Evolutionary conservation across 805 yeast genomes (phyloP).

Genomic region (Saccharomycopsis sp.): DNA sequence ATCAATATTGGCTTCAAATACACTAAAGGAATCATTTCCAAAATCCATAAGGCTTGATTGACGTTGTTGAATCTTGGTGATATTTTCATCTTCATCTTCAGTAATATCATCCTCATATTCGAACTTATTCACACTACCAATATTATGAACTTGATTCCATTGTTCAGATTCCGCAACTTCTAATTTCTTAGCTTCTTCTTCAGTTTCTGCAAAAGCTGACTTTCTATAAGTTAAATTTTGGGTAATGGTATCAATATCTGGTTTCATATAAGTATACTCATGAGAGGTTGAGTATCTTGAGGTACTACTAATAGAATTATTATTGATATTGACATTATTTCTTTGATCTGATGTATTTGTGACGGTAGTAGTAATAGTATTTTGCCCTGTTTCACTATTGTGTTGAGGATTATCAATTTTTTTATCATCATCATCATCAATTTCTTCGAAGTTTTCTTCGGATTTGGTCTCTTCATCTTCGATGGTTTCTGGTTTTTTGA

Average conservation of each 20-base stretch:
- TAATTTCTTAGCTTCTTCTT: neutral
- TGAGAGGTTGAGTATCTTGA: neutral
- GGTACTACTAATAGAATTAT: constrained; percentile 1
- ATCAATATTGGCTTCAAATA: neutral
- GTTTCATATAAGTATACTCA: constrained; percentile 13
- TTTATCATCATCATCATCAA: neutral
- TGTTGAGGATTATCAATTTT: too few relatives aligned
- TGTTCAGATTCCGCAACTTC: neutral
- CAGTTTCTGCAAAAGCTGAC: constrained; percentile 14
- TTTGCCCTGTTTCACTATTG: too few relatives aligned
- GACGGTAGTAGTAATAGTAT: neutral
- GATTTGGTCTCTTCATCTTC: too few relatives aligned
- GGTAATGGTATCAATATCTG: constrained; percentile 12
- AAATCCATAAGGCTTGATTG: neutral
- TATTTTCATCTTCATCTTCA: neutral
- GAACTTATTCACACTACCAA: neutral
- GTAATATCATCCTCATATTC: neutral
- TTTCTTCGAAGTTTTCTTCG: neutral
- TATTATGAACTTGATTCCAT: neutral
- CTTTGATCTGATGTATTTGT: neutral
- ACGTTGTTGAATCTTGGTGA: neutral
- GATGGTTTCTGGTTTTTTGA: neutral
- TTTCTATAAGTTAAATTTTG: constrained; percentile 15
- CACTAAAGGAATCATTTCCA: neutral
- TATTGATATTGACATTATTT: neutral